phyloP scores from a whole-genome alignment of 495 filamentous ascomycete genomes.

The Aspergillus homomorphus region DNA sequence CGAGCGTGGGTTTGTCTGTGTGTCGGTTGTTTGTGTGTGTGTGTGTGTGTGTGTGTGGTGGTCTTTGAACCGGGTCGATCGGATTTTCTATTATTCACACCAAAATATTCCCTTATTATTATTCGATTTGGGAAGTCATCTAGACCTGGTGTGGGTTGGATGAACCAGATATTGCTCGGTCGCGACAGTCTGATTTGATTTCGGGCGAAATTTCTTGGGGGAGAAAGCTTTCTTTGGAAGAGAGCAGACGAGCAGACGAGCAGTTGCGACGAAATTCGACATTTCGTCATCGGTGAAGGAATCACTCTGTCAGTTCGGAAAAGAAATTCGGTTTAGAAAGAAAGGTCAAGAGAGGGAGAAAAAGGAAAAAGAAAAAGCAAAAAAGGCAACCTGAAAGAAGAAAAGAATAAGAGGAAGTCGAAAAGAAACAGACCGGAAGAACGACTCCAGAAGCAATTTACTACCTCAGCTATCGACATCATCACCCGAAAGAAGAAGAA shows the following conservation, averaged over 20 bases:
- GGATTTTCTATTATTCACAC: slow-evolving; percentile 4
- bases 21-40: neutral
- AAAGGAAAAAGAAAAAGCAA: slow-evolving; percentile 3
- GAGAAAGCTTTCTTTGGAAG: slow-evolving; percentile 15
- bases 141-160: slow-evolving; percentile 7
- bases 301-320: neutral
- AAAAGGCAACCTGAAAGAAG: slow-evolving; percentile 1
- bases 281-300: slow-evolving; percentile 3
- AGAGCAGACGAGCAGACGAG: neutral
- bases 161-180: slow-evolving; percentile 10
- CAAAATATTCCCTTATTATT: neutral
- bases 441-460: neutral
- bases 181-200: slow-evolving; percentile 1
- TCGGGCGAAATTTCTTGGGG: neutral
- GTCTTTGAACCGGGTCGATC: neutral
- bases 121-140: neutral
- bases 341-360: neutral
- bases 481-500: neutral
- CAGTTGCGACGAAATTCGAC: neutral
- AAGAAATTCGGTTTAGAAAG: neutral
- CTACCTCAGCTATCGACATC: slow-evolving; percentile 4
- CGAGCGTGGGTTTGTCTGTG: neutral
- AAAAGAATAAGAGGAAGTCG: slow-evolving; percentile 6
- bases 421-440: slow-evolving; percentile 3
- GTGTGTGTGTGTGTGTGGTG: neutral